These are phyloP conservation scores for Tetradesmus obliquus DNA, from an alignment of 139 green algal genomes.

Conservation along the genomic window DNA sequence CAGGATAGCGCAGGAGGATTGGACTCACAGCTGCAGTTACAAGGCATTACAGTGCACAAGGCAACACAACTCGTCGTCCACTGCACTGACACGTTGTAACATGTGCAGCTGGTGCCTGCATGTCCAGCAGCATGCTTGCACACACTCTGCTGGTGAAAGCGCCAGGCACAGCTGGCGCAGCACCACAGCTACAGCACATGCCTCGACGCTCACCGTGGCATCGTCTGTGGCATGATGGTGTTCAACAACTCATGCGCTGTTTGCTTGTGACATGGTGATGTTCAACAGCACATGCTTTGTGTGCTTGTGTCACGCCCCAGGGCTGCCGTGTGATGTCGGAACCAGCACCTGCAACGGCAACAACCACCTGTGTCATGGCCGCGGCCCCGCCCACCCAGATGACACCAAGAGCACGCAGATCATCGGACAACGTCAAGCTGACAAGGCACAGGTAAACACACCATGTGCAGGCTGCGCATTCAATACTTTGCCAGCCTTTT, in stretches of 20 bases:
- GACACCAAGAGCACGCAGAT: slow-evolving; percentile 74
- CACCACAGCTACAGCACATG: no score
- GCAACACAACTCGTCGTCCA: neutral
- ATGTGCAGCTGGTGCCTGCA: neutral
- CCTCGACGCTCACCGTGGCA: no score
- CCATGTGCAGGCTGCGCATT: slow-evolving; percentile 10
- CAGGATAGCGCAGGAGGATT: neutral
- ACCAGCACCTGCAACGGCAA: slow-evolving; percentile 80
- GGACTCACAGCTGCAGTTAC: neutral
- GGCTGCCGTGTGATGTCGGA: slow-evolving; percentile 73
- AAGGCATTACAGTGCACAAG: neutral
- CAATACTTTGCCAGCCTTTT: neutral
- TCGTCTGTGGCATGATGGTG: no score
- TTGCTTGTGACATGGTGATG: neutral
- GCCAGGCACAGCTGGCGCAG: no score
- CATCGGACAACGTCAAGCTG: slow-evolving; percentile 74
- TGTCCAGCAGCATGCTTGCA: neutral
- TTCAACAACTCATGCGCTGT: no score
- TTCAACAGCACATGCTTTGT: neutral
- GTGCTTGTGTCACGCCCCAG: neutral
- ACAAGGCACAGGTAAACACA: slow-evolving; percentile 62
- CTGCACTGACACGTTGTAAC: neutral
- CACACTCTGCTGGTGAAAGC: neutral
- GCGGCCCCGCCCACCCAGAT: slow-evolving; percentile 79
- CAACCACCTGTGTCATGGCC: slow-evolving; percentile 80